Conservation (phyloP, 257 asterid genomes). For the Ilex aquifolium region DNA sequence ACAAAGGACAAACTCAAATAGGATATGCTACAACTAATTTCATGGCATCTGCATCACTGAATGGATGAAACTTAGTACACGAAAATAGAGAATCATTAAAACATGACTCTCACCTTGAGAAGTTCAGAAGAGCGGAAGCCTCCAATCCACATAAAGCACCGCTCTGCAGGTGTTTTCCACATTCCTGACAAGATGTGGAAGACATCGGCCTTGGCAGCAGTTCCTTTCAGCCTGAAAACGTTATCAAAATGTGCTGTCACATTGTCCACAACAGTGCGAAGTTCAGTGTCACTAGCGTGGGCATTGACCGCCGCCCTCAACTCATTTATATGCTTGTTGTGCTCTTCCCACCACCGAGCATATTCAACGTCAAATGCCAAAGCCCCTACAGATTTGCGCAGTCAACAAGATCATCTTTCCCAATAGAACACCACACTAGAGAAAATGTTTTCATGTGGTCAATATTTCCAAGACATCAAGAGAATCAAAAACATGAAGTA, state of each 20-base stretch:
- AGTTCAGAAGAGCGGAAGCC: constrained; percentile 96
- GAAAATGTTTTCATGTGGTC: too few relatives aligned
- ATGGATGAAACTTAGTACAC: too few relatives aligned
- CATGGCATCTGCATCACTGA: too few relatives aligned
- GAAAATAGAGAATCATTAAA: too few relatives aligned
- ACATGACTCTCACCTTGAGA: constrained; percentile 54
- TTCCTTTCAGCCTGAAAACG: constrained; percentile 75
- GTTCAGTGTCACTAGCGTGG: constrained; percentile 70
- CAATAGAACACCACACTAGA: too few relatives aligned
- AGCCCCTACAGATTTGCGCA: constrained; percentile 44
- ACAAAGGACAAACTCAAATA: too few relatives aligned
- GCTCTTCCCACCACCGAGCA: constrained; percentile 82
- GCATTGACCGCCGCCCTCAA: constrained; percentile 71
- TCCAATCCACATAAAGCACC: constrained; percentile 98
- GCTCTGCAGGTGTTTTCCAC: constrained; percentile 98
- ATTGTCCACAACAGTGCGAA: constrained; percentile 53
- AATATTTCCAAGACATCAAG: too few relatives aligned
- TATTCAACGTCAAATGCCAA: constrained; percentile 88
- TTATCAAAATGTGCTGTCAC: constrained; percentile 63
- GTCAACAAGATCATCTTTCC: too few relatives aligned
- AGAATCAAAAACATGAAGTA: too few relatives aligned
- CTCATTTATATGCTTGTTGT: constrained; percentile 58
- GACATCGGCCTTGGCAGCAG: constrained; percentile 80
- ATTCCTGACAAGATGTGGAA: constrained; percentile 97
- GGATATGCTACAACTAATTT: too few relatives aligned